Percentiles rank a stretch among this genome's conserved stretches.
Conservation (phyloP, 257 asterid genomes). For the Ophiorrhiza pumila region DNA sequence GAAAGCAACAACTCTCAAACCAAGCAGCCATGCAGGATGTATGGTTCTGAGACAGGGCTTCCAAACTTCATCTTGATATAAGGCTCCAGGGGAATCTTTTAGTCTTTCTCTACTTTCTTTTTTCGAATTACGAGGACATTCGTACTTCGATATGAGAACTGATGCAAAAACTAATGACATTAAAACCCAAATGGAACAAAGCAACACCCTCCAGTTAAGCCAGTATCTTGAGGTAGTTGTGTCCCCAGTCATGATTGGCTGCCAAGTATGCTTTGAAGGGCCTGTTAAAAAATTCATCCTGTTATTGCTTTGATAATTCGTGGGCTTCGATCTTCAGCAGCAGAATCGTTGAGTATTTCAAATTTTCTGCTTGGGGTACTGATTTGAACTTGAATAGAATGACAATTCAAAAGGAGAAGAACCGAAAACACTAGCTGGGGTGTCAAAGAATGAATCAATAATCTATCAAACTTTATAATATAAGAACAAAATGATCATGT, state of each 20-base stretch:
- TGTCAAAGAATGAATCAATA: conserved; percentile 10
- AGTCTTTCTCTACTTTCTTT: conserved; percentile 22
- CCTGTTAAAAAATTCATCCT: conserved; percentile 82
- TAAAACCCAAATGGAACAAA: conserved; percentile 67
- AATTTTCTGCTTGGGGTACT: conserved; percentile 4
- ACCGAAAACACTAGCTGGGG: background rate
- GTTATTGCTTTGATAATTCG: background rate
- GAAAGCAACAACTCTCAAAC: conserved; percentile 62
- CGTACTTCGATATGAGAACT: conserved; percentile 61
- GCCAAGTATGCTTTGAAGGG: conserved; percentile 69
- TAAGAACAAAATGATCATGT: background rate
- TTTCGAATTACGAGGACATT: conserved; percentile 35
- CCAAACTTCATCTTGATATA: conserved; percentile 90
- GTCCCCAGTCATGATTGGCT: conserved; percentile 66
- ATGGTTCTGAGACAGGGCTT: conserved; percentile 68
- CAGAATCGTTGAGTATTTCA: background rate
- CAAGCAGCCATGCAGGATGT: conserved; percentile 87
- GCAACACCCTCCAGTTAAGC: conserved; percentile 85
- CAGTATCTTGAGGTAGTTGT: conserved; percentile 78
- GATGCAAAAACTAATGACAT: conserved; percentile 66
- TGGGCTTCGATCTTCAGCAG: conserved; percentile 15
- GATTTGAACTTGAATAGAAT: background rate
- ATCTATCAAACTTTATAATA: background rate
- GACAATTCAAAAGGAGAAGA: background rate
- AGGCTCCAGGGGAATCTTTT: conserved; percentile 37